These are phyloP conservation scores for Phaeotremella fagi DNA, from an alignment of 768 basidiomycete species.

Conservation along the genomic window DNA sequence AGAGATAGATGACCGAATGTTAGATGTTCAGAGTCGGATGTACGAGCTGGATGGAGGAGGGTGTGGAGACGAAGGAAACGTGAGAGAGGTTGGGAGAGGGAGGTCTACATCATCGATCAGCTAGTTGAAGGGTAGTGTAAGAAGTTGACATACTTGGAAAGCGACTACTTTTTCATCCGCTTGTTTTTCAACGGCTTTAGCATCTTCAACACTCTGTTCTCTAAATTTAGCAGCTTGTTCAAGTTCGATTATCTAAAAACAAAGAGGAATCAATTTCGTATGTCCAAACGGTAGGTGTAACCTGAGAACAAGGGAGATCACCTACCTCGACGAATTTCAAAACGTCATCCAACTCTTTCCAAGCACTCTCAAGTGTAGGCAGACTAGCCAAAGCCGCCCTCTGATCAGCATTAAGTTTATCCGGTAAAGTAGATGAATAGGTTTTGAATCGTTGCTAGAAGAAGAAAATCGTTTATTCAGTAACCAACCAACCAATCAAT, in stretches of 20 bases:
- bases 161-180: slow-evolving; percentile 3
- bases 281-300: not conserved
- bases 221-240: slow-evolving; percentile 34
- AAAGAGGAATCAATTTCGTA: not conserved
- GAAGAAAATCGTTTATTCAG: slow-evolving; percentile 13
- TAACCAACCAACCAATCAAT: slow-evolving; percentile 48
- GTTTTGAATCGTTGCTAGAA: slow-evolving; percentile 71
- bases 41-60: slow-evolving; percentile 40
- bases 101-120: slow-evolving; percentile 3
- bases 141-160: slow-evolving; percentile 17
- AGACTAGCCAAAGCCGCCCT: slow-evolving; percentile 67
- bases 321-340: slow-evolving; percentile 77
- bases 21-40: slow-evolving; percentile 32
- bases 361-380: slow-evolving; percentile 67
- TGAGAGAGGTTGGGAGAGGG: slow-evolving; percentile 21
- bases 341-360: slow-evolving; percentile 77
- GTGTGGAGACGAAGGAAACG: slow-evolving; percentile 31
- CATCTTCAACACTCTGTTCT: slow-evolving; percentile 17
- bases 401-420: slow-evolving; percentile 84
- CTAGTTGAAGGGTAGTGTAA: not conserved
- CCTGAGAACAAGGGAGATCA: slow-evolving; percentile 7
- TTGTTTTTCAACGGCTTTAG: slow-evolving; percentile 6
- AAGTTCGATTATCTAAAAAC: slow-evolving; percentile 23
- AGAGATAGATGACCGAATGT: slow-evolving; percentile 30
- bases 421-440: slow-evolving; percentile 63